Base-by-base conservation (phyloP, 2,329 filamentous ascomycete genomes). In the Aciculosporium take region DNA sequence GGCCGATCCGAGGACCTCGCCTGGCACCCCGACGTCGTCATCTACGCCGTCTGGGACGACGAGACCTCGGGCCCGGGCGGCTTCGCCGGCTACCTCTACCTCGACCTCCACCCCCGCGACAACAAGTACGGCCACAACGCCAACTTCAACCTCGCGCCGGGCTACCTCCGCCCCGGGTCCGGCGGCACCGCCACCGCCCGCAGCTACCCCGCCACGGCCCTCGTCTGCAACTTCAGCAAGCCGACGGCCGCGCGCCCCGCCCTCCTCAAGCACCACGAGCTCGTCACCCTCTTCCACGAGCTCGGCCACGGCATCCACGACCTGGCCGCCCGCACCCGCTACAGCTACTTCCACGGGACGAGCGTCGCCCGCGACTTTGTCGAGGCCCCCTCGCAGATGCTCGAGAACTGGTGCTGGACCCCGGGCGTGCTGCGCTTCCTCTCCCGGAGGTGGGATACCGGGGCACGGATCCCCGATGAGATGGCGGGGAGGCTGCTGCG, bases 181-280 rank as follows among this genome's bases (percentile, higher is more conserved):
- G 75, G 86, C 45, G 83, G 82, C 46, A 79, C 74, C 40, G 75
- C 86, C 45, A 83, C 82, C 46, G 79, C 74, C 28, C 72, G 82
- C 41, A 71, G 77, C 43, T 88, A 87, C 57, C 83, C 84, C 5
- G 80, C 80, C 1, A 89, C 84, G 0, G 81, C 84, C 1, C 67
- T 89, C 9, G 83, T 89, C 9, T 89, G 84, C 71, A 89, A 89
- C 64, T 89, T 89, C 59, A 83, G 78, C 56, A 88, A 88, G 62
- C 81, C 84, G 2, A 83, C 81, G 1, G 65, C 75, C 8, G 81
- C 73, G 55, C 87, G 86, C 60, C 84, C 84, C 4, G 83, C 77
- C 18, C 69, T 89, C 3, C 71, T 91, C 32, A 87, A 88, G 68
- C 84, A 89, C 54, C 79, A 84, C 41, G 83, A 89, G 59, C 81